A percentile compares a stretch with the other conserved stretches of the same genome.
phyloP scores from a whole-genome alignment of 2,329 filamentous ascomycete genomes.

The Microdochium nivale region DNA sequence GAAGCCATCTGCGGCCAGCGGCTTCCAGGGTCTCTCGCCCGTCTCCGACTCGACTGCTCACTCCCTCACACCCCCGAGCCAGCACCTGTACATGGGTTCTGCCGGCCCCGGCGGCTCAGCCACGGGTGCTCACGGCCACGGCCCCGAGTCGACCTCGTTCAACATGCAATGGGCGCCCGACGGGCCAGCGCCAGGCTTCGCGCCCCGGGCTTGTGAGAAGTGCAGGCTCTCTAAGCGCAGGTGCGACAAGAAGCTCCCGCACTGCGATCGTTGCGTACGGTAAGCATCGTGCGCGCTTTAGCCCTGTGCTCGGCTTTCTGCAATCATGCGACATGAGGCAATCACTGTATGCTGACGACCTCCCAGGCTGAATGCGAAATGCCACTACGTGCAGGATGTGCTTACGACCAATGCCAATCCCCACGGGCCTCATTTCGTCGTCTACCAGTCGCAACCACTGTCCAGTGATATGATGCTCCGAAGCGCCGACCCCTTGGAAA shows the following conservation, averaged over 20 bases:
- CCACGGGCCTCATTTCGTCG: slow-evolving; percentile 15
- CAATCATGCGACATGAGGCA: slow-evolving; percentile 6
- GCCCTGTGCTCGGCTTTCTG: background rate
- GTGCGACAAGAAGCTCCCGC: slow-evolving; percentile 23
- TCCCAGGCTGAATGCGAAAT: slow-evolving; percentile 21
- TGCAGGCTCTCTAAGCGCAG: slow-evolving; percentile 22
- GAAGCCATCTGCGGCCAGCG: background rate
- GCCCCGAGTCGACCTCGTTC: background rate
- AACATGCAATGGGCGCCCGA: background rate
- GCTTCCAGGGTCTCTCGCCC: background rate
- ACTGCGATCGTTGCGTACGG: slow-evolving; percentile 20
- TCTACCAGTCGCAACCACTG: slow-evolving; percentile 18
- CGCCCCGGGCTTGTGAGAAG: slow-evolving; percentile 22
- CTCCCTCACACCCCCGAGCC: background rate
- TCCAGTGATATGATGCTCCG: slow-evolving; percentile 16
- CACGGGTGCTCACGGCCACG: background rate
- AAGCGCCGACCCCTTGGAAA: slow-evolving; percentile 18
- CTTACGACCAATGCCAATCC: slow-evolving; percentile 11
- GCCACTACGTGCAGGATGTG: slow-evolving; percentile 20
- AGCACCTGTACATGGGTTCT: background rate
- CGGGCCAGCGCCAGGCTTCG: slow-evolving; percentile 1
- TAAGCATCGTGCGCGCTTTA: slow-evolving; percentile 9
- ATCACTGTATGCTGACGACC: background rate
- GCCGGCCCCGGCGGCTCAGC: background rate
- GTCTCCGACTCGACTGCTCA: background rate